phyloP scores from a whole-genome alignment of 306 rosid species.

The Gynostemma pentaphyllum region DNA sequence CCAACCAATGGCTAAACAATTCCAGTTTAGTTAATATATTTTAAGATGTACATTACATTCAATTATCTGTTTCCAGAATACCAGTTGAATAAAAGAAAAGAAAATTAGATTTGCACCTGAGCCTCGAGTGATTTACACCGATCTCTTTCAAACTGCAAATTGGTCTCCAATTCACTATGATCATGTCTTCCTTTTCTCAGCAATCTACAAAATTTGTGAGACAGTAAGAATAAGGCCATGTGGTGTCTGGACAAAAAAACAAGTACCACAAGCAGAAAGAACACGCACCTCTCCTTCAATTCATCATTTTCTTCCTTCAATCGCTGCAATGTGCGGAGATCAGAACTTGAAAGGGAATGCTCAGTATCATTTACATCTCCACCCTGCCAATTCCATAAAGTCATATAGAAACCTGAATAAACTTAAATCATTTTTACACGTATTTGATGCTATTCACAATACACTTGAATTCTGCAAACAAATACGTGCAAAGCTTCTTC shows the following conservation, averaged over 20 bases:
- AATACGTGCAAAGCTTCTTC: too few species aligned
- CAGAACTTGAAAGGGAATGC: conserved; percentile 13
- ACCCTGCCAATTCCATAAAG: conserved; percentile 34
- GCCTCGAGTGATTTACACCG: conserved; percentile 41
- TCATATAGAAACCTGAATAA: neutral
- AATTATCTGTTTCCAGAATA: neutral
- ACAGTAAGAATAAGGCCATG: neutral
- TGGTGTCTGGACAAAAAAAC: neutral
- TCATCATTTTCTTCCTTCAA: conserved; percentile 56
- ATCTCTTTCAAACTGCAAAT: conserved; percentile 43
- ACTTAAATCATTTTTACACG: neutral
- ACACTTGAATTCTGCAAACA: too few species aligned
- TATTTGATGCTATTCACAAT: neutral
- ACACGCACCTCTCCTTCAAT: conserved; percentile 52
- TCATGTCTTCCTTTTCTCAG: conserved; percentile 23
- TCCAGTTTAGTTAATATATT: neutral
- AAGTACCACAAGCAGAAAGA: conserved; percentile 5
- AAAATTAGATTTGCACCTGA: conserved; percentile 29
- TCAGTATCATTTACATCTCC: conserved; percentile 14
- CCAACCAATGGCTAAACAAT: neutral
- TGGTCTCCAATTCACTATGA: conserved; percentile 19
- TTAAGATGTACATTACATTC: neutral
- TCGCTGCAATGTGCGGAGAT: conserved; percentile 20
- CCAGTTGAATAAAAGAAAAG: neutral
- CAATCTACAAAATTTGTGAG: conserved; percentile 24